A percentile compares a stretch with the other conserved stretches of the same genome.
Evolutionary conservation across 2,329 filamentous ascomycete genomes (phyloP).

Genomic region (Hypoxylon sp.): DNA sequence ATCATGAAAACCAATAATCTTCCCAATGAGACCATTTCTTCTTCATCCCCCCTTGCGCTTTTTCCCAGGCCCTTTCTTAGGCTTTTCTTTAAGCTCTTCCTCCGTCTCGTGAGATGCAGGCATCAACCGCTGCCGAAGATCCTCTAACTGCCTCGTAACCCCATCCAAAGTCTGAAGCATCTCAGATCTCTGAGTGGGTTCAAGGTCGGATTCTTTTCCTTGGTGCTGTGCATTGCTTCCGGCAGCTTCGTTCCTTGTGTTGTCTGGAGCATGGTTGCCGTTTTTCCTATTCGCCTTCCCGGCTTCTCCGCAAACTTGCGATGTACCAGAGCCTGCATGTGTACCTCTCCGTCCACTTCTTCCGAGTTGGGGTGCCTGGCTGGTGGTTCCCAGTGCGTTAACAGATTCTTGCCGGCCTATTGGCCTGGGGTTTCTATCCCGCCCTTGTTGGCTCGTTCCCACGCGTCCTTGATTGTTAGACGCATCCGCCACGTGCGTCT

Average conservation of each 20-base stretch:
- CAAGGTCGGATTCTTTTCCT: background rate
- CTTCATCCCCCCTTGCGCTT: background rate
- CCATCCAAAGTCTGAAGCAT: background rate
- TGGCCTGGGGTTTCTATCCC: background rate
- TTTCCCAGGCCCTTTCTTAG: background rate
- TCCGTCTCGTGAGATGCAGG: background rate
- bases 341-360: background rate
- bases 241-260: background rate
- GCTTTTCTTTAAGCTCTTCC: background rate
- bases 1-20: background rate
- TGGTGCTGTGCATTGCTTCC: background rate
- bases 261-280: background rate
- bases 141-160: background rate
- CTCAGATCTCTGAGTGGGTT: background rate
- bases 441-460: background rate
- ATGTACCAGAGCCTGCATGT: background rate
- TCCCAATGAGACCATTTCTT: background rate
- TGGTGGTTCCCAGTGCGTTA: background rate
- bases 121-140: background rate
- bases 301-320: background rate
- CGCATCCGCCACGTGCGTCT: background rate
- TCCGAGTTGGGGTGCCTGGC: background rate
- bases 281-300: background rate
- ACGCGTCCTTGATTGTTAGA: background rate
- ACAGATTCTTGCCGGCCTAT: background rate